These are phyloP conservation scores for Cadophora malorum DNA, from an alignment of 2,329 filamentous ascomycete species.

Conservation along the genomic window DNA sequence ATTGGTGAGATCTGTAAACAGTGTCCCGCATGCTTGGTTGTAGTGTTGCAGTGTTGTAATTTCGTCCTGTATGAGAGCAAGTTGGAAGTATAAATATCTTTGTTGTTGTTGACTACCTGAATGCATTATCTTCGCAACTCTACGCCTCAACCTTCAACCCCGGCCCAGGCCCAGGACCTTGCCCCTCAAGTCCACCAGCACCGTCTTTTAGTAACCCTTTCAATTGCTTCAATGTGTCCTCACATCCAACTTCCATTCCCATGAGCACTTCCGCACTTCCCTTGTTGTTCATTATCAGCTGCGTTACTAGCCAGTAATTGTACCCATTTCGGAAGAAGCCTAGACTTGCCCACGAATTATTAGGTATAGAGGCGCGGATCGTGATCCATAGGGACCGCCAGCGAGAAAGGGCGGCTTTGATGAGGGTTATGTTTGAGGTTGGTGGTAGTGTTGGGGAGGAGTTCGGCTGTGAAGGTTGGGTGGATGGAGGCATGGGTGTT, in stretches of 20 bases:
- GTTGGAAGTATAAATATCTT: neutral
- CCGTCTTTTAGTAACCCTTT: slow-evolving; percentile 30
- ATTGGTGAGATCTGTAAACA: slow-evolving; percentile 23
- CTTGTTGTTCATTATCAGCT: slow-evolving; percentile 36
- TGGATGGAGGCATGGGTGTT: slow-evolving; percentile 7
- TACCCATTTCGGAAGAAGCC: slow-evolving; percentile 37
- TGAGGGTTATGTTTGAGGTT: slow-evolving; percentile 32
- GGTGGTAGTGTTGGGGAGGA: neutral
- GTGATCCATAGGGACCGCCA: slow-evolving; percentile 37
- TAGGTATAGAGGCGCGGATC: slow-evolving; percentile 29
- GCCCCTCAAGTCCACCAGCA: neutral
- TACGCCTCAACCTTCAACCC: neutral
- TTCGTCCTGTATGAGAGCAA: too few species aligned
- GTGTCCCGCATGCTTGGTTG: too few species aligned
- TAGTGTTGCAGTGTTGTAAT: too few species aligned
- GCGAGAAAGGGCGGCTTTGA: slow-evolving; percentile 32
- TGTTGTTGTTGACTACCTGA: neutral
- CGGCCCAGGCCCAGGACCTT: slow-evolving; percentile 4
- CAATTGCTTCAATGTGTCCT: slow-evolving; percentile 35
- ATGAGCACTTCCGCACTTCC: slow-evolving; percentile 32
- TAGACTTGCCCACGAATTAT: slow-evolving; percentile 29
- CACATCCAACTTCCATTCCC: slow-evolving; percentile 38
- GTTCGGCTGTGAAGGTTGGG: neutral
- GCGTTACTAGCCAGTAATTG: slow-evolving; percentile 39
- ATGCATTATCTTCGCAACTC: neutral